These are phyloP conservation scores for Parvularia atlantis DNA, from an alignment of 78 protist genomes.

Conservation along the genomic window DNA sequence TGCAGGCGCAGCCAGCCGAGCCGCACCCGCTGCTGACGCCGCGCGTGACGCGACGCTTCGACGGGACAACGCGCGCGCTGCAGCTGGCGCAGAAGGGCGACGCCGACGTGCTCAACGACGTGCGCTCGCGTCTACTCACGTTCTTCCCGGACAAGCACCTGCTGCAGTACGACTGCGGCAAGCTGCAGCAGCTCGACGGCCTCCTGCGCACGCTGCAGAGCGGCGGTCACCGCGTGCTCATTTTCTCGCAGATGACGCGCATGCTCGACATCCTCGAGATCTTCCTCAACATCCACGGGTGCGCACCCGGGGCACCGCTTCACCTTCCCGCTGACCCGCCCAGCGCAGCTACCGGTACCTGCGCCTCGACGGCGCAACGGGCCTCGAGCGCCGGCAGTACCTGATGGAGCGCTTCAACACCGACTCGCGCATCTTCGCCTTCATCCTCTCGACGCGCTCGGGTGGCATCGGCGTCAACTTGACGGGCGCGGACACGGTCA, in stretches of 20 bases:
- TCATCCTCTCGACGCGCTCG: slow-evolving; percentile 82
- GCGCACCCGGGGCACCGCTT: no score
- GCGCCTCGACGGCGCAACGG: slow-evolving; percentile 91
- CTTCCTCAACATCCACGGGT: slow-evolving; percentile 63
- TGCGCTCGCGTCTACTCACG: no score
- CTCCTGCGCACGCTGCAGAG: slow-evolving; percentile 52
- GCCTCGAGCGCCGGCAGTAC: slow-evolving; percentile 66
- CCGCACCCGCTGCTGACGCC: no score
- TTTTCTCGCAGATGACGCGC: slow-evolving; percentile 84
- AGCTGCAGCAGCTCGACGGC: slow-evolving; percentile 63
- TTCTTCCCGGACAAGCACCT: slow-evolving; percentile 79
- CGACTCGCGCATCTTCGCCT: slow-evolving; percentile 52
- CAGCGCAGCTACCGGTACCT: slow-evolving; percentile 61
- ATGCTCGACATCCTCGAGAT: slow-evolving; percentile 88
- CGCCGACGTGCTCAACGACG: no score
- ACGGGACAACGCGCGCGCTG: no score
- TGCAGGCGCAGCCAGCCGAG: no score
- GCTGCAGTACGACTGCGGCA: slow-evolving; percentile 90
- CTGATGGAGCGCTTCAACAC: slow-evolving; percentile 78
- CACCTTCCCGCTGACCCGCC: no score
- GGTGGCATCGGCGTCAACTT: slow-evolving; percentile 95
- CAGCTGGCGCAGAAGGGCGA: no score
- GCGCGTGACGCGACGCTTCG: no score
- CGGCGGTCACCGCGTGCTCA: slow-evolving; percentile 58
- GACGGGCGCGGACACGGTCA: slow-evolving; percentile 96